Evolutionary conservation across 148 eudicot species (phyloP).

Genomic region (Mesembryanthemum crystallinum): DNA sequence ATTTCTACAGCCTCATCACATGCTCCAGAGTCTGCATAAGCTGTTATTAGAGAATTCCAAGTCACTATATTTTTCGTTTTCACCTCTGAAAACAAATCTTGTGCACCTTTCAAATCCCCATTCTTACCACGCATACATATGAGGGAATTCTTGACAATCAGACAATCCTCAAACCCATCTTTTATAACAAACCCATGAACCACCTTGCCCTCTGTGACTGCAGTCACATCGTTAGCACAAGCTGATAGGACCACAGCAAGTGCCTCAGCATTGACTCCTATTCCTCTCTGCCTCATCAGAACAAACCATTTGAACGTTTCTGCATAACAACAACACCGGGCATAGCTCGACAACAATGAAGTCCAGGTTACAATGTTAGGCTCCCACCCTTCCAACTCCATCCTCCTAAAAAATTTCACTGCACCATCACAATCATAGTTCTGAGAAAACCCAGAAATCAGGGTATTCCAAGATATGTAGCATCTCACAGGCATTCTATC

Average conservation of each 20-base stretch:
- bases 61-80: constrained; percentile 47
- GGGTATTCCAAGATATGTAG: constrained; percentile 54
- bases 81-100: constrained; percentile 40
- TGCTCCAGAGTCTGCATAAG: constrained; percentile 53
- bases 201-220: constrained; percentile 32
- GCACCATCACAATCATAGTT: constrained; percentile 49
- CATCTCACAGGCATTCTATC: constrained; percentile 48
- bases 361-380: constrained; percentile 68
- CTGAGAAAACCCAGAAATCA: constrained; percentile 53
- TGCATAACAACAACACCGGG: constrained; percentile 42
- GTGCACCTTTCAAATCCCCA: constrained; percentile 40
- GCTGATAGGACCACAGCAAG: constrained; percentile 63
- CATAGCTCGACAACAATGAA: constrained; percentile 58
- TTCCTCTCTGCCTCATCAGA: constrained; percentile 42
- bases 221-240: constrained; percentile 41
- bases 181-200: constrained; percentile 43
- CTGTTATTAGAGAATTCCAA: constrained; percentile 66
- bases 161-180: constrained; percentile 47
- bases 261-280: constrained; percentile 45
- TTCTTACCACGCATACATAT: constrained; percentile 52
- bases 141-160: constrained; percentile 52
- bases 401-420: constrained; percentile 34
- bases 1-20: constrained; percentile 52
- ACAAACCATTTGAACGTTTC: constrained; percentile 38
- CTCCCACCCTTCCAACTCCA: constrained; percentile 55